phyloP scores from a whole-genome alignment of 2,329 filamentous ascomycete species.

The Scortechinia acanthostroma region DNA sequence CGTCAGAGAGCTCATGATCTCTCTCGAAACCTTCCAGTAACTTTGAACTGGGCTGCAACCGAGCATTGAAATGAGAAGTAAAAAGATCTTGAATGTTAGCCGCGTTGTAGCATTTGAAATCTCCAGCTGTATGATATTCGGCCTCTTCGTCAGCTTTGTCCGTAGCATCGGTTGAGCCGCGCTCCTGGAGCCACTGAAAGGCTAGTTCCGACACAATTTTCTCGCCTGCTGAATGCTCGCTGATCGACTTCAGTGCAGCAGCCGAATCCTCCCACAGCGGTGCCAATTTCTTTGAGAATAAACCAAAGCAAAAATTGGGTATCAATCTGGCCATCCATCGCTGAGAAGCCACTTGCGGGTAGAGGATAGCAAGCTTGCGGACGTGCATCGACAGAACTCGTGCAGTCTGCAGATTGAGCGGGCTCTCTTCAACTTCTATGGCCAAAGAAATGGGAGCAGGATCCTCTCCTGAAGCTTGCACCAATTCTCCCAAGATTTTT shows the following conservation, averaged over 20 bases:
- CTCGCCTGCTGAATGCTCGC: constrained; percentile 42
- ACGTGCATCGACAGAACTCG: constrained; percentile 53
- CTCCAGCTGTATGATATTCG: neutral
- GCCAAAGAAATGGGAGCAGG: constrained; percentile 23
- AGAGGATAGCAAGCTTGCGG: constrained; percentile 43
- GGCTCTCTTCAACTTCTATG: constrained; percentile 47
- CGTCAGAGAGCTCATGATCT: constrained; percentile 21
- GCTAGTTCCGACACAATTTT: constrained; percentile 41
- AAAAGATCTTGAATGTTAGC: constrained; percentile 5
- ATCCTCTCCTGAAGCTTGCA: constrained; percentile 24
- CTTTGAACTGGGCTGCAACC: neutral
- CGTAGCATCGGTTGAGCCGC: neutral
- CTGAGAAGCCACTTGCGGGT: constrained; percentile 30
- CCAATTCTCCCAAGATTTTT: constrained; percentile 36
- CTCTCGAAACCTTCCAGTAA: neutral
- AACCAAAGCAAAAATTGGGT: constrained; percentile 51
- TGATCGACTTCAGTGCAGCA: constrained; percentile 43
- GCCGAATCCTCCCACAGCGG: constrained; percentile 54
- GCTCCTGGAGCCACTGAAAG: constrained; percentile 38
- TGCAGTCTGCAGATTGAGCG: constrained; percentile 42
- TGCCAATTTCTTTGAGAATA: constrained; percentile 49
- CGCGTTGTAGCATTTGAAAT: neutral
- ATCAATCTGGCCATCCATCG: constrained; percentile 40
- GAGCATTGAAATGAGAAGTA: neutral
- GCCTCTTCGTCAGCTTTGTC: neutral